phyloP scores from a whole-genome alignment of 2,329 filamentous ascomycete species.

The Scytalidium sp. region DNA sequence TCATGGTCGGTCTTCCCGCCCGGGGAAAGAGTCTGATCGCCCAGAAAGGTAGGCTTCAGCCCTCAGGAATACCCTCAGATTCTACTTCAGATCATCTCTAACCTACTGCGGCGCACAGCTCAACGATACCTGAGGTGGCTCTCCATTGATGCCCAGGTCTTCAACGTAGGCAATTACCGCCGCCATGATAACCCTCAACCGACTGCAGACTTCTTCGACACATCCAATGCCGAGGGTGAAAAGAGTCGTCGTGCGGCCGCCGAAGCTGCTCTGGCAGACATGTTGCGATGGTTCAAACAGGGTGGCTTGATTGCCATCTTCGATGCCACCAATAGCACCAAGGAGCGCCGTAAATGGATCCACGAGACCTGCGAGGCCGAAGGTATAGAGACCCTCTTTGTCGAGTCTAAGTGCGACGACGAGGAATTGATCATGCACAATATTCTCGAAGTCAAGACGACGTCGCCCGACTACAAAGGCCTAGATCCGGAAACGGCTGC shows the following conservation, averaged over 20 bases:
- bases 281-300: conserved; percentile 86
- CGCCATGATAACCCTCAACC: conserved; percentile 87
- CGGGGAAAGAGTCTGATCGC: conserved; percentile 97
- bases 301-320: conserved; percentile 87
- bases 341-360: conserved; percentile 86
- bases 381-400: conserved; percentile 86
- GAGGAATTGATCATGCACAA: conserved; percentile 98
- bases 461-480: conserved; percentile 89
- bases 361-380: conserved; percentile 72
- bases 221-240: conserved; percentile 84
- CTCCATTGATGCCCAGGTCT: conserved; percentile 87
- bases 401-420: conserved; percentile 95
- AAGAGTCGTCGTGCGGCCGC: conserved; percentile 83
- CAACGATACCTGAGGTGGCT: conserved; percentile 96
- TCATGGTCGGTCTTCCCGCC: conserved; percentile 97
- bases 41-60: conserved; percentile 72
- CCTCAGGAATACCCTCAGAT: no score
- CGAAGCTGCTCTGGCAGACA: conserved; percentile 87
- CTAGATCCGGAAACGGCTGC: conserved; percentile 92
- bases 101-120: conserved; percentile 56
- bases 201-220: conserved; percentile 93
- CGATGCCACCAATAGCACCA: conserved; percentile 96
- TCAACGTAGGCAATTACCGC: conserved; percentile 97
- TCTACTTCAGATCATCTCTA: no score
- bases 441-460: conserved; percentile 95